Conservation (phyloP, 2,329 filamentous ascomycete species). For the Blumeria hordei region DNA sequence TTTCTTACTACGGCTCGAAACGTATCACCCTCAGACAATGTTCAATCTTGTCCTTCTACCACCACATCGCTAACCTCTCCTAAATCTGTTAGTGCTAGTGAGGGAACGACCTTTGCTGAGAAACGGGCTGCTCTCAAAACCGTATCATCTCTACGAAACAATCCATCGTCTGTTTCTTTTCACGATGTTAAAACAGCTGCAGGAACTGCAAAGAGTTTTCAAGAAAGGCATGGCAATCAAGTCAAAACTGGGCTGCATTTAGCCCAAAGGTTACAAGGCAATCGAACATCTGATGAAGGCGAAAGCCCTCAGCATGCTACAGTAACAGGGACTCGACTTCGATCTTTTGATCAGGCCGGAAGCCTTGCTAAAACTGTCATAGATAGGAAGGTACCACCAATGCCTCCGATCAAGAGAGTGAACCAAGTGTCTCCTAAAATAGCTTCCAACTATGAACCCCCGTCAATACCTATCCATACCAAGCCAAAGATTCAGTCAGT, state of each 20-base stretch:
- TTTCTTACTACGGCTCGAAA: slow-evolving; percentile 8
- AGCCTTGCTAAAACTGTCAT: too few relatives aligned
- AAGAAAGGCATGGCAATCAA: slow-evolving; percentile 33
- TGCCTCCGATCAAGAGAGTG: slow-evolving; percentile 11
- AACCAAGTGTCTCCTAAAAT: slow-evolving; percentile 5
- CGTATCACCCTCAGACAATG: slow-evolving; percentile 13
- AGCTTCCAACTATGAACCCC: slow-evolving; percentile 5
- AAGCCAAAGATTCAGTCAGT: slow-evolving; percentile 12
- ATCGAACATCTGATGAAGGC: slow-evolving; percentile 14
- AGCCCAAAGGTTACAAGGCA: slow-evolving; percentile 3
- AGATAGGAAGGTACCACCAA: slow-evolving; percentile 16
- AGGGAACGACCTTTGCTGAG: slow-evolving; percentile 27
- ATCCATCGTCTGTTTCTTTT: slow-evolving; percentile 26
- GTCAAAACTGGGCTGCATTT: slow-evolving; percentile 26
- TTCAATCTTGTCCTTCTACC: slow-evolving; percentile 16
- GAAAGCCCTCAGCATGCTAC: slow-evolving; percentile 6
- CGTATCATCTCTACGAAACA: slow-evolving; percentile 23
- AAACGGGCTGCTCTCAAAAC: slow-evolving; percentile 29
- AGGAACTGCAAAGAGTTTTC: slow-evolving; percentile 30
- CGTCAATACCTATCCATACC: slow-evolving; percentile 12
- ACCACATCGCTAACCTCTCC: slow-evolving; percentile 13
- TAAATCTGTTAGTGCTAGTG: slow-evolving; percentile 12
- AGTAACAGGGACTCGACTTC: slow-evolving; percentile 2
- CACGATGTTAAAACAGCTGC: slow-evolving; percentile 25
- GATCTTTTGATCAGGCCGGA: too few relatives aligned